Conservation (phyloP, 805 yeast species). For the Saccharomycopsis fodiens region DNA sequence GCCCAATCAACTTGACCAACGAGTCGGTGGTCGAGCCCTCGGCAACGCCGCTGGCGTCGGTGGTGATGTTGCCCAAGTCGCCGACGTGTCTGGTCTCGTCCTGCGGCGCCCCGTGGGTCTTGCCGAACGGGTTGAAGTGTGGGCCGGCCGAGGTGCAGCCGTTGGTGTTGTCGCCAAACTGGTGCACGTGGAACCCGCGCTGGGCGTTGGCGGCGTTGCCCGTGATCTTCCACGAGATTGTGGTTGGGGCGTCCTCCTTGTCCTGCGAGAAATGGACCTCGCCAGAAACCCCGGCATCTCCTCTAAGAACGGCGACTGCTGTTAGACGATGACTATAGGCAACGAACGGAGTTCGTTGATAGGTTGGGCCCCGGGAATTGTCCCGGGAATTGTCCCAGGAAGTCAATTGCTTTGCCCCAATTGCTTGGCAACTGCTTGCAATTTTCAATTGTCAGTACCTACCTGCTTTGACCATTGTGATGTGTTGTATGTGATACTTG, state of each 20-base stretch:
- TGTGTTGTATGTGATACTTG: too few species aligned
- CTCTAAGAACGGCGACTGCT: slow-evolving; percentile 94
- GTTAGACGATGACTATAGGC: too few species aligned
- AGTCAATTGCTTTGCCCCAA: background rate
- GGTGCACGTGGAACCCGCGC: slow-evolving; percentile 97
- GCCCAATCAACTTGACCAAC: slow-evolving; percentile 76
- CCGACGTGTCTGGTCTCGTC: slow-evolving; percentile 84
- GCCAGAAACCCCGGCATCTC: slow-evolving; percentile 88
- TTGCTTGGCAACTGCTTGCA: background rate
- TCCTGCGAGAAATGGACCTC: slow-evolving; percentile 80
- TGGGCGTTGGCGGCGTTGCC: slow-evolving; percentile 85
- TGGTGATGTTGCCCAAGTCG: slow-evolving; percentile 89
- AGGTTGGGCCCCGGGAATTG: too few species aligned
- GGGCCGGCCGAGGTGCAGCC: slow-evolving; percentile 99
- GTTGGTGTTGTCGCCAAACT: slow-evolving; percentile 98
- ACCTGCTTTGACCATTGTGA: slow-evolving; percentile 28
- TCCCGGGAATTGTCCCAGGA: background rate
- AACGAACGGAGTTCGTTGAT: too few species aligned
- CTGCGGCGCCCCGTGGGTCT: slow-evolving; percentile 88
- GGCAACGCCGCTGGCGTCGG: slow-evolving; percentile 85
- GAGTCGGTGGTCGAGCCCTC: slow-evolving; percentile 80
- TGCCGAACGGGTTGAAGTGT: slow-evolving; percentile 87
- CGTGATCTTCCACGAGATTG: slow-evolving; percentile 76
- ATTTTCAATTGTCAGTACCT: too few species aligned
- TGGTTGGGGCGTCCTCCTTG: slow-evolving; percentile 73